These are phyloP conservation scores for Glycine latifolia DNA, from an alignment of 306 rosid species.

Conservation along the genomic window DNA sequence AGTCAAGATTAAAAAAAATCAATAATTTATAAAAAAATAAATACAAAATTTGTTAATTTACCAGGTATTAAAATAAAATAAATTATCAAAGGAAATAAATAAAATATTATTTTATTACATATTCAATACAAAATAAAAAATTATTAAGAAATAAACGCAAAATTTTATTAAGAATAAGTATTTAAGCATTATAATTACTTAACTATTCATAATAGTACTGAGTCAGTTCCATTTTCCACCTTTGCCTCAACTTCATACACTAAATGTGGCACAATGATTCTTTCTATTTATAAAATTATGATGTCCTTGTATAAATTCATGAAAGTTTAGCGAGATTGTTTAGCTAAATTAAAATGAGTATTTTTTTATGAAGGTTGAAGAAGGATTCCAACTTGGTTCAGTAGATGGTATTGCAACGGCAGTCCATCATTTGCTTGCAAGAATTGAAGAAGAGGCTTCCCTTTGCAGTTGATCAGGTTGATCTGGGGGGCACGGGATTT, in stretches of 20 bases:
- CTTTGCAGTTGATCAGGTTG: conserved; percentile 48
- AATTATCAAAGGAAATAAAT: too few relatives aligned
- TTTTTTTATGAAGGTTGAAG: conserved; percentile 72
- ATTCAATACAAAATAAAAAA: too few relatives aligned
- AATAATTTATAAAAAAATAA: too few relatives aligned
- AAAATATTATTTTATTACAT: too few relatives aligned
- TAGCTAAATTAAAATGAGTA: conserved; percentile 27
- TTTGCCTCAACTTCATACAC: not conserved
- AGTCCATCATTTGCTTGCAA: conserved; percentile 71
- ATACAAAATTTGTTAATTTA: too few relatives aligned
- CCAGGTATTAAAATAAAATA: too few relatives aligned
- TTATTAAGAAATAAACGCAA: too few relatives aligned
- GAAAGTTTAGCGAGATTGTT: not conserved
- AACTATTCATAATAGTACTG: not conserved
- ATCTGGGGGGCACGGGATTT: conserved; percentile 8
- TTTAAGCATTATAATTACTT: too few relatives aligned
- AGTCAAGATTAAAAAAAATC: too few relatives aligned
- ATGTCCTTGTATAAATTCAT: not conserved
- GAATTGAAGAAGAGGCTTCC: conserved; percentile 72
- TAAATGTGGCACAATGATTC: not conserved
- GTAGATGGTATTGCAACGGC: conserved; percentile 86
- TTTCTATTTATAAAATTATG: not conserved
- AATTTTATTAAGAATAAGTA: too few relatives aligned
- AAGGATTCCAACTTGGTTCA: conserved; percentile 77
- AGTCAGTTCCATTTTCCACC: conserved; percentile 7